Evolutionary conservation across 2,329 filamentous ascomycete species (phyloP).

Genomic region (Xylaria sp.): DNA sequence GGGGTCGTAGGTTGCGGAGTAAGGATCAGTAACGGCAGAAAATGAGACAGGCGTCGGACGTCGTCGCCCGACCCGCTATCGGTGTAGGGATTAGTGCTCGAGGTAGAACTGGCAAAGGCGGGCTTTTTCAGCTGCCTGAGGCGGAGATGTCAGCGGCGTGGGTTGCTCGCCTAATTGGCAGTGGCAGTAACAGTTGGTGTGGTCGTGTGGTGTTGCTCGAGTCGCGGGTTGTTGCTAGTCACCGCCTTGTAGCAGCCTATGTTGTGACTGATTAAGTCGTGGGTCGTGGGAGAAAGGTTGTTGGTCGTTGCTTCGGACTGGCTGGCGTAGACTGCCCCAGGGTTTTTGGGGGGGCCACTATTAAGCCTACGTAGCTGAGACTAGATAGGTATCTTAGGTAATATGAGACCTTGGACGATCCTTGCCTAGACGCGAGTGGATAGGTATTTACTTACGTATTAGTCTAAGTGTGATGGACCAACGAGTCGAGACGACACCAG

Average conservation of each 20-base stretch:
- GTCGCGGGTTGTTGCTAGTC: constrained; percentile 9
- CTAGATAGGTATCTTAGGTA: background rate
- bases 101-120: background rate
- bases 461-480: background rate
- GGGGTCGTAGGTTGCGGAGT: background rate
- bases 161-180: constrained; percentile 5
- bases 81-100: constrained; percentile 24
- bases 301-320: constrained; percentile 7
- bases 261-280: constrained; percentile 24
- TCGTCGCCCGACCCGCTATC: constrained; percentile 20
- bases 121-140: constrained; percentile 5
- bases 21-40: constrained; percentile 37
- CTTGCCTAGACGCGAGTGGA: background rate
- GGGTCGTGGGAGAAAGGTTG: constrained; percentile 9
- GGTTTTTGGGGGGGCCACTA: background rate
- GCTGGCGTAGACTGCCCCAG: background rate
- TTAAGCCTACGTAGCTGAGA: background rate
- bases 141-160: background rate
- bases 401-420: background rate
- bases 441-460: background rate
- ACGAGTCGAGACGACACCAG: background rate
- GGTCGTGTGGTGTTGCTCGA: constrained; percentile 13
- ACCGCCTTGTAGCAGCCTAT: constrained; percentile 1
- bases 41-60: constrained; percentile 37
- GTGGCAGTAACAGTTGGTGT: background rate